Percentiles rank a stretch among this genome's conserved stretches.
phyloP scores from a whole-genome alignment of 192 early-diverging fungal genomes.

The Coemansia brasiliensis region DNA sequence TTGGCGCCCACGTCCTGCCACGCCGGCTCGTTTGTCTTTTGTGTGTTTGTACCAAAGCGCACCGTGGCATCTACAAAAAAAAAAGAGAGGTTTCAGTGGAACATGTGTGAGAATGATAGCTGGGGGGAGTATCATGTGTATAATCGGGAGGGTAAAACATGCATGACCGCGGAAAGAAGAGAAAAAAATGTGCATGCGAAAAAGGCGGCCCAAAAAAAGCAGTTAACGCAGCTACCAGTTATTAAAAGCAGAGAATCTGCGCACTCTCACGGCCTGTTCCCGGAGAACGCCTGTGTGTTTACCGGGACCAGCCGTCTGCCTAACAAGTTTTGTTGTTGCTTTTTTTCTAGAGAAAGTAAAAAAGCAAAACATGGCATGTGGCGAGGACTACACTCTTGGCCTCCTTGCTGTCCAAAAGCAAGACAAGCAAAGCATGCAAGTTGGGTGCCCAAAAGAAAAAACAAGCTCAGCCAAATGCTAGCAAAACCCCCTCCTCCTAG shows the following conservation, averaged over 20 bases:
- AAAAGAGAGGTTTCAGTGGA: slow-evolving; percentile 9
- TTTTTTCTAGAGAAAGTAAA: slow-evolving; percentile 4
- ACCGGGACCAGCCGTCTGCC: too few relatives aligned
- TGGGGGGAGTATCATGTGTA: slow-evolving; percentile 11
- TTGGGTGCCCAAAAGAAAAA: slow-evolving; percentile 18
- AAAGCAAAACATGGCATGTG: slow-evolving; percentile 20
- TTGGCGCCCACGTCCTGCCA: slow-evolving; percentile 76
- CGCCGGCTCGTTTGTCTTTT: slow-evolving; percentile 50
- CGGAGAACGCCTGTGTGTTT: neutral
- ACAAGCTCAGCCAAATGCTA: slow-evolving; percentile 5
- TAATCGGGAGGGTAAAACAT: slow-evolving; percentile 14
- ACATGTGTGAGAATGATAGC: slow-evolving; percentile 18
- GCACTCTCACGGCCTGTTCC: slow-evolving; percentile 11
- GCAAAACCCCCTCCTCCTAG: neutral
- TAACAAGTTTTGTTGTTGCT: slow-evolving; percentile 9
- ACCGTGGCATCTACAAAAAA: slow-evolving; percentile 52
- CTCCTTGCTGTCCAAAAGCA: slow-evolving; percentile 1
- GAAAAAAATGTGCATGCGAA: slow-evolving; percentile 4
- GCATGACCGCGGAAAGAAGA: neutral
- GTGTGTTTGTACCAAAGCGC: slow-evolving; percentile 56
- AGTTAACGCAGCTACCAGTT: slow-evolving; percentile 12
- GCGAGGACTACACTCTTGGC: neutral
- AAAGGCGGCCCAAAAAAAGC: slow-evolving; percentile 14
- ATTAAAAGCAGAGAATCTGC: slow-evolving; percentile 20
- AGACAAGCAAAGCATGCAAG: neutral